Evolutionary conservation across 768 basidiomycete genomes (phyloP).

Genomic region (Asterophora lycoperdoides): DNA sequence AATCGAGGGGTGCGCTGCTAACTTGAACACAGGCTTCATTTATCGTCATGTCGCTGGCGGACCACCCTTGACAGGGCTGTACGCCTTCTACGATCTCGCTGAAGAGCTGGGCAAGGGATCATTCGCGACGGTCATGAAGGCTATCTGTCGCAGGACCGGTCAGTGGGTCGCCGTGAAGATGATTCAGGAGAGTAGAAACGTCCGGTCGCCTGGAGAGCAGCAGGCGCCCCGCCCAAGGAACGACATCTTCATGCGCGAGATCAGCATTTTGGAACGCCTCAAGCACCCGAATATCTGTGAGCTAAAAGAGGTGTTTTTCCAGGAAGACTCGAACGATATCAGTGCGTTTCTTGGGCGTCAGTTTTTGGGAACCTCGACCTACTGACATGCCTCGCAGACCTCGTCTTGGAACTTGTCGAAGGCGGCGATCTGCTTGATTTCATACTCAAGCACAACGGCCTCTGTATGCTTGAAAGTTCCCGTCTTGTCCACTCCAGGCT

Average conservation of each 20-base stretch:
- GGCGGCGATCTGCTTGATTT: slow-evolving; percentile 88
- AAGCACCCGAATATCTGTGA: slow-evolving; percentile 82
- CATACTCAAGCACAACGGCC: slow-evolving; percentile 57
- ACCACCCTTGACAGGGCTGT: slow-evolving; percentile 47
- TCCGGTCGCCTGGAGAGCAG: slow-evolving; percentile 26
- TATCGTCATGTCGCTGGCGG: slow-evolving; percentile 61
- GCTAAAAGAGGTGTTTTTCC: slow-evolving; percentile 69
- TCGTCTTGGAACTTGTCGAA: slow-evolving; percentile 80
- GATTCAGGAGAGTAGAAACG: slow-evolving; percentile 53
- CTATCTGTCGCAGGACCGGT: slow-evolving; percentile 66
- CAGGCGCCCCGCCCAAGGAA: slow-evolving; percentile 20
- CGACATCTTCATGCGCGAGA: slow-evolving; percentile 59
- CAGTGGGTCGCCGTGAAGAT: slow-evolving; percentile 85
- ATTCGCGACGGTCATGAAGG: slow-evolving; percentile 88
- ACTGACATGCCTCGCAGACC: slow-evolving; percentile 41
- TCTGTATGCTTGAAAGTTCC: slow-evolving; percentile 42
- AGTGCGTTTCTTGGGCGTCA: slow-evolving; percentile 39
- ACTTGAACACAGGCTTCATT: slow-evolving; percentile 51
- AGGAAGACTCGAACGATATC: slow-evolving; percentile 52
- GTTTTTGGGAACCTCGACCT: neutral
- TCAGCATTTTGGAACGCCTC: slow-evolving; percentile 71
- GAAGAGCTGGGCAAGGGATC: slow-evolving; percentile 83
- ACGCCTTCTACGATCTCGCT: slow-evolving; percentile 62
- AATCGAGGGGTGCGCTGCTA: neutral
- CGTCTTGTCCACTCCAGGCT: slow-evolving; percentile 1